Evolutionary conservation across 2,329 filamentous ascomycete genomes (phyloP).

Genomic region (Kalmusia sp.): DNA sequence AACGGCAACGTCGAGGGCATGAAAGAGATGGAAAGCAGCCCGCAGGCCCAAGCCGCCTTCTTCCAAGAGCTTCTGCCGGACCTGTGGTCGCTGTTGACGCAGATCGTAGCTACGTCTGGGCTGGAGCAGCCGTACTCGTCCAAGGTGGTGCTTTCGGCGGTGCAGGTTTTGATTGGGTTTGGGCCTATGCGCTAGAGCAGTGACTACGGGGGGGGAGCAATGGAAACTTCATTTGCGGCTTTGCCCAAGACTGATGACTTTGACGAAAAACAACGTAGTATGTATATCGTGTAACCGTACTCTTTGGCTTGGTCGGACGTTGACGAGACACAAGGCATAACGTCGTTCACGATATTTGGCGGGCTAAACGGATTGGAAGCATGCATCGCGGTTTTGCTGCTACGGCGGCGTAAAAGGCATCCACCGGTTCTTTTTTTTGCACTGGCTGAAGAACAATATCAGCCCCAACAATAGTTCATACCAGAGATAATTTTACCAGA

Average conservation of each 20-base stretch:
- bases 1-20: conserved; percentile 1
- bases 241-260: background rate
- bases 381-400: background rate
- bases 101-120: conserved; percentile 10
- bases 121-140: conserved; percentile 11
- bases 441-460: background rate
- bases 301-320: background rate
- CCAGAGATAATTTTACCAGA: background rate
- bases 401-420: background rate
- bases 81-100: conserved; percentile 9
- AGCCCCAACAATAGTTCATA: background rate
- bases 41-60: conserved; percentile 7
- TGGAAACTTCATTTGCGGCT: background rate
- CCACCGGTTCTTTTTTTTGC: too few species aligned
- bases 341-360: background rate
- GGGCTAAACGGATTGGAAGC: background rate
- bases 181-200: background rate
- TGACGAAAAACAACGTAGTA: conserved; percentile 1
- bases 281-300: background rate
- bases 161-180: conserved; percentile 11
- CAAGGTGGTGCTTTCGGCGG: conserved; percentile 9
- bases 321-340: background rate
- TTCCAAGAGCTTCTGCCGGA: conserved; percentile 12
- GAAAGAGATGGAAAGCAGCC: conserved; percentile 2
- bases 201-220: background rate